Conservation (phyloP, 371 early-diverging fungal species). For the Syncephalastrum sp. region DNA sequence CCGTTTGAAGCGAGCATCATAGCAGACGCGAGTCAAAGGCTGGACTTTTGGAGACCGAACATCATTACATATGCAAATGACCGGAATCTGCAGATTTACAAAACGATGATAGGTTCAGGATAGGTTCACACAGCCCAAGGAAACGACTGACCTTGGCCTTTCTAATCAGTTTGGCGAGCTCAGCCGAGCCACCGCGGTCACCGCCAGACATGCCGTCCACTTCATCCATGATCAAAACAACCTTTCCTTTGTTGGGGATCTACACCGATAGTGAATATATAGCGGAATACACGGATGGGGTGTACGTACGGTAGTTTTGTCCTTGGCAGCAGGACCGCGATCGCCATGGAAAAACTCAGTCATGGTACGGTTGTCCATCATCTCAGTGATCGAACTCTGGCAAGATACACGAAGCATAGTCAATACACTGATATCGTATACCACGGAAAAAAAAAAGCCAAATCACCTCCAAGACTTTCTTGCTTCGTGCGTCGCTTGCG, state of each 20-base stretch:
- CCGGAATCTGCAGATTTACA: conserved; percentile 68
- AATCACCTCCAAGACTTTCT: conserved; percentile 77
- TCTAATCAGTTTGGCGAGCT: conserved; percentile 92
- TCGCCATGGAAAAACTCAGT: conserved; percentile 59
- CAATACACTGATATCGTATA: background rate
- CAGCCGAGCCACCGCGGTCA: conserved; percentile 97
- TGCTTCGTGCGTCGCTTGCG: conserved; percentile 98
- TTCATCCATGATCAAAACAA: conserved; percentile 99
- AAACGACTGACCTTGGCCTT: conserved; percentile 67
- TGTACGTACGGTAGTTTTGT: background rate
- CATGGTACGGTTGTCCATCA: conserved; percentile 69
- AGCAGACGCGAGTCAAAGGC: conserved; percentile 86
- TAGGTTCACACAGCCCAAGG: background rate
- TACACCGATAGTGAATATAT: conserved; percentile 7
- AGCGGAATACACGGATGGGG: background rate
- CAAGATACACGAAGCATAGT: background rate
- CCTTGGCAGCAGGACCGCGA: background rate
- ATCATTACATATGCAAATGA: conserved; percentile 99
- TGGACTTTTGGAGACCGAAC: conserved; percentile 87
- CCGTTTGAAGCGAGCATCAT: conserved; percentile 87
- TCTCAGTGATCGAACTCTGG: conserved; percentile 25
- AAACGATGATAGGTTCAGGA: too few relatives aligned
- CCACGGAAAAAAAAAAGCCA: background rate
- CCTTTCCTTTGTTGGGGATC: conserved; percentile 40
- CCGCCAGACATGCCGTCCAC: conserved; percentile 99